These are phyloP conservation scores for Cryphonectria radicalis DNA, from an alignment of 2,329 filamentous ascomycete species.

Conservation along the genomic window DNA sequence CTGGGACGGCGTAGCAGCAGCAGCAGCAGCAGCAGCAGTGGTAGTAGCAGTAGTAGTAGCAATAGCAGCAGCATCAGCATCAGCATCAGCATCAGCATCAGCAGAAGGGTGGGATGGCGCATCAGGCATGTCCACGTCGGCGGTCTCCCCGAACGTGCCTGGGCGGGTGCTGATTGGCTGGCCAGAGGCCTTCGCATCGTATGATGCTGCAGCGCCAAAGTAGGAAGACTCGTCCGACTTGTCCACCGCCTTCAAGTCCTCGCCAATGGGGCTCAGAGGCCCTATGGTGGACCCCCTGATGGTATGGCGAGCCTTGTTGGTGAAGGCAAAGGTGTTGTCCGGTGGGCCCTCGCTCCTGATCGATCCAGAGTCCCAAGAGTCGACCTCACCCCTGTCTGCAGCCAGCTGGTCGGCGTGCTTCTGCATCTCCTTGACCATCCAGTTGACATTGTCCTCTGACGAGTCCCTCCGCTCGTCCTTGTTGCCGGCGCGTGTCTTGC, in stretches of 20 bases:
- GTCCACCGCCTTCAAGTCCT: conserved; percentile 27
- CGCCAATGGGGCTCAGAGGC: conserved; percentile 38
- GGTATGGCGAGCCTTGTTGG: conserved; percentile 34
- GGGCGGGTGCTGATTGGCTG: conserved; percentile 29
- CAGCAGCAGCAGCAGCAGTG: not conserved
- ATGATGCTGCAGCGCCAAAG: conserved; percentile 20
- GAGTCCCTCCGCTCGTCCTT: conserved; percentile 57
- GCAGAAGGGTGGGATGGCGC: conserved; percentile 19
- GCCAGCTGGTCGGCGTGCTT: conserved; percentile 71
- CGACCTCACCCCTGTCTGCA: conserved; percentile 38
- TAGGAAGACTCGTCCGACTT: conserved; percentile 21
- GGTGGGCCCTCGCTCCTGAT: conserved; percentile 42
- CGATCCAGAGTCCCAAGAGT: conserved; percentile 35
- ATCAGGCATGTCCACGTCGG: conserved; percentile 38
- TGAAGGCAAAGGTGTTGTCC: conserved; percentile 42
- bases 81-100: conserved; percentile 28
- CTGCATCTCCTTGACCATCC: conserved; percentile 82
- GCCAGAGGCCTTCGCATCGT: conserved; percentile 30
- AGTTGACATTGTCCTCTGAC: conserved; percentile 65
- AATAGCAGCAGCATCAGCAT: conserved; percentile 18
- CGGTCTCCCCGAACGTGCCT: conserved; percentile 30
- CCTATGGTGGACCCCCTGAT: conserved; percentile 30
- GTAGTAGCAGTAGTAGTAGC: conserved; percentile 31
- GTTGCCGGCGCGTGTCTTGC: conserved; percentile 34
- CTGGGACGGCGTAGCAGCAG: conserved; percentile 33